Conservation (phyloP, 768 basidiomycete genomes). For the Termitomyces sp. region DNA sequence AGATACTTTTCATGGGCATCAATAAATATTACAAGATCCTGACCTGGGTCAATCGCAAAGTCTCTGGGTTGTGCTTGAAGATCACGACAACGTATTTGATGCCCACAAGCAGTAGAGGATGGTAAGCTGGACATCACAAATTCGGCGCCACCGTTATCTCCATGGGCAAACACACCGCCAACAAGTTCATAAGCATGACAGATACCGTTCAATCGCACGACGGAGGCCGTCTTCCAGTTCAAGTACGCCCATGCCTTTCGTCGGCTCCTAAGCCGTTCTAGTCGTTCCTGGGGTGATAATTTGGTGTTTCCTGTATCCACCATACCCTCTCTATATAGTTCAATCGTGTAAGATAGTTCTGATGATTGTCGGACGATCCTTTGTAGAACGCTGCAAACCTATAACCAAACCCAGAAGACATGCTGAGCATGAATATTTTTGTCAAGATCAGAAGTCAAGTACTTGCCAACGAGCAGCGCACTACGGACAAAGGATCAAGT, state of each 20-base stretch:
- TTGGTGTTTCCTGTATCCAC: slow-evolving; percentile 10
- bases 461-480: neutral
- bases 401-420: neutral
- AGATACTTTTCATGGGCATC: slow-evolving; percentile 20
- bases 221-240: slow-evolving; percentile 12
- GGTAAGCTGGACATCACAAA: slow-evolving; percentile 24
- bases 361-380: slow-evolving; percentile 16
- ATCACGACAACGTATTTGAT: slow-evolving; percentile 24
- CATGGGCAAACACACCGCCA: slow-evolving; percentile 51
- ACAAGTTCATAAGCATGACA: slow-evolving; percentile 57
- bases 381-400: slow-evolving; percentile 30
- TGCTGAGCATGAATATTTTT: neutral
- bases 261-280: slow-evolving; percentile 16
- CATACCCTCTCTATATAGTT: slow-evolving; percentile 37
- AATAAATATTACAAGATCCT: slow-evolving; percentile 46
- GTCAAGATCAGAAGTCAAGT: neutral
- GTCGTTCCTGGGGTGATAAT: slow-evolving; percentile 16
- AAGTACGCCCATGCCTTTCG: slow-evolving; percentile 22
- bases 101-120: slow-evolving; percentile 14
- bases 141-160: slow-evolving; percentile 18
- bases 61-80: slow-evolving; percentile 44
- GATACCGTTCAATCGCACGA: slow-evolving; percentile 14
- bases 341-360: slow-evolving; percentile 35
- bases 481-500: no score
- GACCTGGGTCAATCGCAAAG: slow-evolving; percentile 64